These are phyloP conservation scores for Yamadazyma sp. DNA, from an alignment of 805 yeast species.

Conservation along the genomic window DNA sequence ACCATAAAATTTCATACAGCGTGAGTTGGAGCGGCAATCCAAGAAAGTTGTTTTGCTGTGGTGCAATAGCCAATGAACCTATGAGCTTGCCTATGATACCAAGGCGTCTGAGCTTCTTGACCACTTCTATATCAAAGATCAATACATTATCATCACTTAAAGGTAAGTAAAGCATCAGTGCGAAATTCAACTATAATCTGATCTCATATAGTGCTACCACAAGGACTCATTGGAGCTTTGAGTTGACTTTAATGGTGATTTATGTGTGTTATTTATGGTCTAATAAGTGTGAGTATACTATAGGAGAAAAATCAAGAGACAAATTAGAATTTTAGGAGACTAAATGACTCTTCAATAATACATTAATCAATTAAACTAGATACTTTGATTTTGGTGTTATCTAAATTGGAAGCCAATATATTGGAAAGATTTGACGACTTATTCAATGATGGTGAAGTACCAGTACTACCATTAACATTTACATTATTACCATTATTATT, in stretches of 20 bases:
- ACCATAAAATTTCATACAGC: constrained; percentile 71
- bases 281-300: no score
- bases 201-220: no score
- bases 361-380: constrained; percentile 29
- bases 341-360: no score
- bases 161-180: constrained; percentile 8
- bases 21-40: constrained; percentile 78
- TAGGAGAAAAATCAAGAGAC: no score
- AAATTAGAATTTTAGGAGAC: no score
- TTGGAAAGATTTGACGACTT: constrained; percentile 11
- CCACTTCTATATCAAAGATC: constrained; percentile 55
- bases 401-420: constrained; percentile 10
- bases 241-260: no score
- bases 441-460: constrained; percentile 4
- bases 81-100: constrained; percentile 74
- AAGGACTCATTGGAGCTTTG: no score
- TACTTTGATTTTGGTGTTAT: constrained; percentile 30
- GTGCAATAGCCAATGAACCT: constrained; percentile 86
- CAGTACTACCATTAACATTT: constrained; percentile 2
- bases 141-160: constrained; percentile 35
- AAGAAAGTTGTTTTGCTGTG: constrained; percentile 87
- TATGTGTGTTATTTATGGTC: no score
- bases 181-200: no score
- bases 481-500: no score
- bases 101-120: constrained; percentile 52